A percentile compares a stretch with the other conserved stretches of the same genome.
Evolutionary conservation across 352 stramenopile species (phyloP).

Genomic region (Phytopythium mirpurense): DNA sequence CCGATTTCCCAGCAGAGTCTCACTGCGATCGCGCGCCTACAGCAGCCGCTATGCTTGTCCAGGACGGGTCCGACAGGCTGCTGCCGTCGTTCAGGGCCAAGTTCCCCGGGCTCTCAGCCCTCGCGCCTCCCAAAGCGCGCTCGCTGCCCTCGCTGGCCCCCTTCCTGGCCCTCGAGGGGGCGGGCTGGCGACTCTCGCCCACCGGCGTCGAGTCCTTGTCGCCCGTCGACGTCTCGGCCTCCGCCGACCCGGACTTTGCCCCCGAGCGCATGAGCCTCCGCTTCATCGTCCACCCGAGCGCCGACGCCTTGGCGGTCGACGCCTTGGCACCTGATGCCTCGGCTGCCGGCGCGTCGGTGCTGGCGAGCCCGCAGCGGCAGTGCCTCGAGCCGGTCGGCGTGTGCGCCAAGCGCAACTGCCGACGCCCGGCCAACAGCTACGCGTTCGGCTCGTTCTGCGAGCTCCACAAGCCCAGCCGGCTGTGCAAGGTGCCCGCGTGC

Average conservation of each 20-base stretch:
- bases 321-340: too few species aligned
- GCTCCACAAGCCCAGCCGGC: conserved; percentile 81
- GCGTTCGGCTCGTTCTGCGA: conserved; percentile 72
- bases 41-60: conserved; percentile 7
- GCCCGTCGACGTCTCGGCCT: conserved; percentile 15
- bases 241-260: conserved; percentile 8
- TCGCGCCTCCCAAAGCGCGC: neutral
- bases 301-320: neutral
- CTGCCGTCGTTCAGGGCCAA: conserved; percentile 14
- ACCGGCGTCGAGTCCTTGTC: conserved; percentile 16
- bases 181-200: conserved; percentile 12
- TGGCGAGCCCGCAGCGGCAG: too few species aligned
- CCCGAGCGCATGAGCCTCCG: conserved; percentile 48
- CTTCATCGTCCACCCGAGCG: conserved; percentile 47
- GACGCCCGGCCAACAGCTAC: conserved; percentile 58
- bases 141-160: conserved; percentile 9
- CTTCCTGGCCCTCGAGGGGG: neutral
- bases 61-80: conserved; percentile 2
- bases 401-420: conserved; percentile 73
- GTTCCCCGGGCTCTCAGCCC: neutral
- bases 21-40: too few species aligned
- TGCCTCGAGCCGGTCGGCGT: conserved; percentile 10
- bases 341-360: too few species aligned
- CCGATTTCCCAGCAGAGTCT: neutral
- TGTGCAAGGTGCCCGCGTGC: conserved; percentile 64